Evolutionary conservation across 768 basidiomycete genomes (phyloP), one percentile per base, ranked within the genome.

Genomic region (Auriscalpium vulgare): DNA sequence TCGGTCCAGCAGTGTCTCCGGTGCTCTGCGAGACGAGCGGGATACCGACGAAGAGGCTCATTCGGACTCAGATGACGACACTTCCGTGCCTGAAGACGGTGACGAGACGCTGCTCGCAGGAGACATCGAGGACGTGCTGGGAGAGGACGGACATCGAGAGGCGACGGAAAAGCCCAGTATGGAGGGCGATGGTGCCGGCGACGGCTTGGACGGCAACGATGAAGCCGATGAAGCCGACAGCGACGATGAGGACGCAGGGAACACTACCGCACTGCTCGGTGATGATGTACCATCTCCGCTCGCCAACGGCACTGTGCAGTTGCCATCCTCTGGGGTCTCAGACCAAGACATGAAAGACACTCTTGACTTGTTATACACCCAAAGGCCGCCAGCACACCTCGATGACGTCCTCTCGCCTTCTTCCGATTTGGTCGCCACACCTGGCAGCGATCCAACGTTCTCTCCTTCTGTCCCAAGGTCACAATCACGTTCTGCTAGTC

Each of bases 1-100:
- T 62, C 78, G 83, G 14, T 85, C 85, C 2, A 78, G 74, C 45
- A 85, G 66, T 46, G 59, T 66, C 9, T 66, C 67, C 2, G 62
- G 61, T 0, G 56, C 61, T 6, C 59, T 63, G 6, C 51, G 44
- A 13, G 65, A 58, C 29, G 59, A 60, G 60, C 56, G 37, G 14
- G 59, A 60, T 23, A 13, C 23, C 4, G 23, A 48, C 9, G 53
- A 56, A 35, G 55, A 54, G 29, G 29, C 29, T 7, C 29, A 4
- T 29, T 29, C 7, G 29, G 29, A 29, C 29, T 29, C 29, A 29
- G 29, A 29, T 29, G 29, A 29, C 29, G 29, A 29, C 29, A 29
- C 29, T 29, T 29, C 29, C 29, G 29, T 29, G 29, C 29, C 29
- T 29, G 29, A 29, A 29, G 29, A 29, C 29, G 29, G 29, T 29